Conservation (phyloP, 768 basidiomycete genomes). For the Mycena maculata region DNA sequence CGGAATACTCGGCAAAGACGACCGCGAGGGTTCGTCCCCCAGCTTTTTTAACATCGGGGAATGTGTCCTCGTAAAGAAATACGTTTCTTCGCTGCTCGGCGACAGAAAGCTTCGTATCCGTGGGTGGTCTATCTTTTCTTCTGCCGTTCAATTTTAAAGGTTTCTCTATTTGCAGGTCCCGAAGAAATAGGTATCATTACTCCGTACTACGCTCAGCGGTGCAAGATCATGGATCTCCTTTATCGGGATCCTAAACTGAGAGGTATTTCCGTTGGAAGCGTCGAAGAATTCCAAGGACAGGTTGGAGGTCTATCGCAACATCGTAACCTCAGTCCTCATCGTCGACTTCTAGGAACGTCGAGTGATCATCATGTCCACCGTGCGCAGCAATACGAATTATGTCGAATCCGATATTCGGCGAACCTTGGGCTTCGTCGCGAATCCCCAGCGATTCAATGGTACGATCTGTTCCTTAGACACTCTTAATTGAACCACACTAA, state of each 20-base stretch:
- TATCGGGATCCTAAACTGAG: constrained; percentile 44
- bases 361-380: constrained; percentile 69
- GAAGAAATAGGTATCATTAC: constrained; percentile 75
- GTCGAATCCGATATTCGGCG: constrained; percentile 63
- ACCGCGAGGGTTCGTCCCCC: constrained; percentile 65
- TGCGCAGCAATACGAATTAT: constrained; percentile 63
- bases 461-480: constrained; percentile 31
- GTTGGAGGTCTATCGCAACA: constrained; percentile 49
- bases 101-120: constrained; percentile 55
- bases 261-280: constrained; percentile 70
- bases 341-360: constrained; percentile 63
- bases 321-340: constrained; percentile 47
- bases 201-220: constrained; percentile 72
- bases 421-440: constrained; percentile 69
- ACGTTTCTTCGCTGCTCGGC: constrained; percentile 48
- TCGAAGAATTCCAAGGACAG: constrained; percentile 79
- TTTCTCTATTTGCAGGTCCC: constrained; percentile 44
- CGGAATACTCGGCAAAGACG: constrained; percentile 63
- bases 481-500: background rate
- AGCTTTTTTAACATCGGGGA: constrained; percentile 76
- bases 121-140: constrained; percentile 44
- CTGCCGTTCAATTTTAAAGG: constrained; percentile 22
- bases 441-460: constrained; percentile 70
- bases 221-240: constrained; percentile 59
- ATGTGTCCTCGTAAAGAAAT: constrained; percentile 61